These are phyloP conservation scores for Phoma sp. DNA, from an alignment of 2,329 filamentous ascomycete genomes.

Conservation along the genomic window DNA sequence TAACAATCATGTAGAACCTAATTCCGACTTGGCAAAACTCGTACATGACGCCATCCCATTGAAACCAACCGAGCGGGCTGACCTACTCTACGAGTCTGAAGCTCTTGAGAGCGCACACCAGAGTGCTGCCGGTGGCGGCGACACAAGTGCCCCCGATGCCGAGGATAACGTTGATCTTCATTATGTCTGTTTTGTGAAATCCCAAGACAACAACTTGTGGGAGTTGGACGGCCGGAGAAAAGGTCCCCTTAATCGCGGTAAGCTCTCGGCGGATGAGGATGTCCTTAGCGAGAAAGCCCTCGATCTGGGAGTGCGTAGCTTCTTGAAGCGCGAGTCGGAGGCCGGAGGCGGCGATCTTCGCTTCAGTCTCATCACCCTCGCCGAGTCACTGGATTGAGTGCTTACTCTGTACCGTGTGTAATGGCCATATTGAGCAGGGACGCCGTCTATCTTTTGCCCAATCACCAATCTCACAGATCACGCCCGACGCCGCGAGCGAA, in stretches of 20 bases:
- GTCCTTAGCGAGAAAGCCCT: constrained; percentile 73
- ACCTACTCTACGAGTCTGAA: constrained; percentile 76
- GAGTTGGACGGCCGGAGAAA: constrained; percentile 79
- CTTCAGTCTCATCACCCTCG: constrained; percentile 68
- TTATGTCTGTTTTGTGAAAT: constrained; percentile 93
- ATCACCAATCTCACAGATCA: neutral
- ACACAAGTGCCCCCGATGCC: constrained; percentile 78
- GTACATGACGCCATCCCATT: constrained; percentile 74
- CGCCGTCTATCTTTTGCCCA: neutral
- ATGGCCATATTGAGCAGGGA: neutral
- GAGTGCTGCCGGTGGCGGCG: constrained; percentile 75
- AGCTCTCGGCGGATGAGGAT: constrained; percentile 52
- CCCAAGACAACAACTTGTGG: constrained; percentile 71
- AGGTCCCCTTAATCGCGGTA: constrained; percentile 71
- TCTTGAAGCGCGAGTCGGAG: constrained; percentile 63
- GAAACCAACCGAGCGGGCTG: constrained; percentile 68
- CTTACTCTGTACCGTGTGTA: neutral
- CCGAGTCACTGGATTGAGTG: constrained; percentile 59
- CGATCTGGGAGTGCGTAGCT: constrained; percentile 68
- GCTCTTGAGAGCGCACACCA: constrained; percentile 80
- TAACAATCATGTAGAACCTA: constrained; percentile 46
- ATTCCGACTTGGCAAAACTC: constrained; percentile 67
- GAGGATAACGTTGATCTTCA: constrained; percentile 88
- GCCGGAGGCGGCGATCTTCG: constrained; percentile 64
- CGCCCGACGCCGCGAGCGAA: neutral